These are phyloP conservation scores for Oryza meyeriana DNA, from an alignment of 176 grass and related monocot genomes.

Conservation along the genomic window DNA sequence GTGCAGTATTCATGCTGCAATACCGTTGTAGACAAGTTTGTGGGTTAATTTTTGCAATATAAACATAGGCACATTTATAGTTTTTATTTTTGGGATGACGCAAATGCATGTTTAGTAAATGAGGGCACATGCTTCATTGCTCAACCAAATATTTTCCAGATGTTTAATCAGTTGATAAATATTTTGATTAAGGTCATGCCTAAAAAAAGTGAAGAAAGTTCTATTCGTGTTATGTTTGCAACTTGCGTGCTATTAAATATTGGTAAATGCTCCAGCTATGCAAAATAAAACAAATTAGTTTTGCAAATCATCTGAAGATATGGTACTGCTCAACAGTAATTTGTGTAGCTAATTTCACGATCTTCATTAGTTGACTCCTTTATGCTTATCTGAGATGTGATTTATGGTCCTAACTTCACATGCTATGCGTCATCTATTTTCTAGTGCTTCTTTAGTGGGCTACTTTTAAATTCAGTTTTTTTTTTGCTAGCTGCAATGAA, in stretches of 20 bases:
- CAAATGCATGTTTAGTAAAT: background rate
- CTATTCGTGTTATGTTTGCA: background rate
- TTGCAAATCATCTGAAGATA: background rate
- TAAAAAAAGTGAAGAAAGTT: background rate
- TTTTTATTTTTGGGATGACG: background rate
- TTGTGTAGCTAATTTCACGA: background rate
- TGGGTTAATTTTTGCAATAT: background rate
- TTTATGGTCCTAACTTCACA: background rate
- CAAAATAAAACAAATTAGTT: background rate
- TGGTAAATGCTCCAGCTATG: background rate
- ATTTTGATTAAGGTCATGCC: background rate
- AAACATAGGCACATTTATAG: background rate
- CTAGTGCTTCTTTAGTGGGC: background rate
- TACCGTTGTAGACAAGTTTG: background rate
- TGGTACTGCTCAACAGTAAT: background rate
- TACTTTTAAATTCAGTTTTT: background rate
- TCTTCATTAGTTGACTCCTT: background rate
- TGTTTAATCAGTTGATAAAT: background rate
- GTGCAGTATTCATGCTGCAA: background rate
- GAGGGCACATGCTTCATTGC: background rate
- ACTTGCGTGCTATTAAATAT: background rate
- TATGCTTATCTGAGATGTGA: slow-evolving; percentile 8
- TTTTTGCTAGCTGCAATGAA: slow-evolving; percentile 8
- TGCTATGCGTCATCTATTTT: background rate
- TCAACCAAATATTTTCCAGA: background rate